Base-by-base conservation (phyloP, 352 stramenopile species). In the Lagenidium giganteum region DNA sequence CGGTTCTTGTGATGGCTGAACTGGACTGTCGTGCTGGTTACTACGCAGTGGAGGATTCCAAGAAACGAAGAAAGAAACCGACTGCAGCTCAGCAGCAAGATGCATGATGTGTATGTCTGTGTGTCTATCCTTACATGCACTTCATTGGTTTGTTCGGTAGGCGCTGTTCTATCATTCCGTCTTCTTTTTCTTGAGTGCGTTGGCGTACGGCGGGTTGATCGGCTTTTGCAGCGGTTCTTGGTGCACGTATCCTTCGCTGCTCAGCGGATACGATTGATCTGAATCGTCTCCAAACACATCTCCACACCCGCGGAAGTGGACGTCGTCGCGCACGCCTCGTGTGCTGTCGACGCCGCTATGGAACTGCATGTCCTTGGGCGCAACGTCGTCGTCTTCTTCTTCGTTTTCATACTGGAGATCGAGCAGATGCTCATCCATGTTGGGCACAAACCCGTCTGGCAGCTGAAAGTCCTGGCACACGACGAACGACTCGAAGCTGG, bases 151-250 rank as follows among this genome's bases (percentile, higher is more conserved):
- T n/a, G 27, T 38, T 23, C 30, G 24, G 22, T 51, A 41, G 29
- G 22, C 31, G 13, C 8, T 49, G 2, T 18, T 16, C 28, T 47
- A 39, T 48, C 21, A 27, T 6, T 63, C 31, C 9, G n/a, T 24
- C 16, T 42, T 70, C 38, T 57, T 64, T 36, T 86, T 87, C 47
- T 82, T 70, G 13, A 90, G 53, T 2, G 81, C 81, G 34, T 71
- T 71, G 3, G 78, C 78, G 42, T 91, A 94, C n/a, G 82, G 82
- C 21, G 82, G 82, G 18, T 94, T 94, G 51, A 94, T 92, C 2
- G 82, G 82, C 43, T 85, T 87, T 38, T 92, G 82, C 42, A 92
- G 53, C 25, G 82, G 72, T 54, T 89, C 77, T 30, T 81, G 75
- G 48, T 91, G 71, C 24, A 77, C 58, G 40, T 92, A 89, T 16